Conservation (phyloP, 768 basidiomycete species). For the Tephrocybe sp. region DNA sequence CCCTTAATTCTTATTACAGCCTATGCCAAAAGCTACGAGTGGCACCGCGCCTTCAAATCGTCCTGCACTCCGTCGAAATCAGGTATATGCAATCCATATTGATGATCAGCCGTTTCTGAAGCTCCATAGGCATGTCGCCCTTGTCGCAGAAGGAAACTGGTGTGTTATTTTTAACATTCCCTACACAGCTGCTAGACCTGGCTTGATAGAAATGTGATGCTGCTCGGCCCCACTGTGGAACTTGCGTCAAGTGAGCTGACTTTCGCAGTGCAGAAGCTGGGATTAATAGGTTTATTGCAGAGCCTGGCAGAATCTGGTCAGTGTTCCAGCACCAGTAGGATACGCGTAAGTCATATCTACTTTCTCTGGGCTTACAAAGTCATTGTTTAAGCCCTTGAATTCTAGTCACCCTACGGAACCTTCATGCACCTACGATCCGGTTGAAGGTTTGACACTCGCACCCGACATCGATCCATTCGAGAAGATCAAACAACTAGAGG, state of each 20-base stretch:
- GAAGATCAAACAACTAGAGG: constrained; percentile 74
- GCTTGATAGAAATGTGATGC: constrained; percentile 79
- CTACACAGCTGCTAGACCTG: not conserved
- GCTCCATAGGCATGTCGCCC: constrained; percentile 68
- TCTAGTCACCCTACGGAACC: constrained; percentile 81
- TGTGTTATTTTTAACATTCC: constrained; percentile 31
- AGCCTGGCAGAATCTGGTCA: constrained; percentile 82
- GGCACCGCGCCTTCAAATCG: constrained; percentile 43
- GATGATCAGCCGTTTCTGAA: constrained; percentile 1
- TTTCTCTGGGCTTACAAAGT: constrained; percentile 4
- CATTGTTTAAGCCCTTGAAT: constrained; percentile 5
- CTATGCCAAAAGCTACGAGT: constrained; percentile 67
- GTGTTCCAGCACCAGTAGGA: constrained; percentile 82
- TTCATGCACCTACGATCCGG: constrained; percentile 82
- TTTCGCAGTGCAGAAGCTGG: not conserved
- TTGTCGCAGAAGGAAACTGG: constrained; percentile 83
- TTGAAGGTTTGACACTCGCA: constrained; percentile 75
- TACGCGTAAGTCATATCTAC: constrained; percentile 61
- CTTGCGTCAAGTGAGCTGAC: constrained; percentile 71
- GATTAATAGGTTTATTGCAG: constrained; percentile 4
- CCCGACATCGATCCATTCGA: constrained; percentile 78
- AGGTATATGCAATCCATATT: constrained; percentile 38
- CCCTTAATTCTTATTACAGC: not conserved
- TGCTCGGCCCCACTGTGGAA: constrained; percentile 79
- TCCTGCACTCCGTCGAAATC: constrained; percentile 75